phyloP scores from a whole-genome alignment of 495 filamentous ascomycete species.

The Schizothecium vesticola region DNA sequence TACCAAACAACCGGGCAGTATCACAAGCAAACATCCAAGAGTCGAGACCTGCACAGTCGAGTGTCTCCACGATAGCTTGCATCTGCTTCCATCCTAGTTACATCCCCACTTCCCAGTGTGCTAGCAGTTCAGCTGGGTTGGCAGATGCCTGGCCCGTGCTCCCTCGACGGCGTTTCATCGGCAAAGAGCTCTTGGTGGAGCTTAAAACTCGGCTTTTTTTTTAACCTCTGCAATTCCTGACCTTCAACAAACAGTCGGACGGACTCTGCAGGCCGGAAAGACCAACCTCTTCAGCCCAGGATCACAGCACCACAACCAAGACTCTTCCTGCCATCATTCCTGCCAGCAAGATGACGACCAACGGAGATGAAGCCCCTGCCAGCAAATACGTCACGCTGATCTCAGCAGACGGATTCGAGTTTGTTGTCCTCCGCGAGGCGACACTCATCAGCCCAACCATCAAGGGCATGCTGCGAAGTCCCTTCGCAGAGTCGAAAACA shows the following conservation, averaged over 20 bases:
- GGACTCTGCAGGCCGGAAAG: background rate
- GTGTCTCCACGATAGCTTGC: background rate
- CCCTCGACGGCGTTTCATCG: background rate
- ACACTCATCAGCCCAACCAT: conserved; percentile 72
- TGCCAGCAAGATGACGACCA: conserved; percentile 5
- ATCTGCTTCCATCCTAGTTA: background rate
- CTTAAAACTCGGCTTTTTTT: background rate
- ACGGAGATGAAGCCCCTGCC: conserved; percentile 5
- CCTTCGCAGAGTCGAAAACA: conserved; percentile 62
- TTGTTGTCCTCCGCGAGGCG: conserved; percentile 72
- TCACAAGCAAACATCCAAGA: background rate
- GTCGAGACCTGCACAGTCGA: background rate
- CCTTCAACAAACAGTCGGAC: background rate
- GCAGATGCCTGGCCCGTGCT: background rate
- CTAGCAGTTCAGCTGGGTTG: background rate
- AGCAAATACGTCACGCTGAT: conserved; percentile 78
- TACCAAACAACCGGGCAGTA: background rate
- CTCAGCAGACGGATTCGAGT: conserved; percentile 84
- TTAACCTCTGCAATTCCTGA: background rate
- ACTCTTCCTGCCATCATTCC: background rate
- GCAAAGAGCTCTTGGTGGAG: background rate
- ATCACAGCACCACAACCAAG: background rate
- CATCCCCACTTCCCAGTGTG: background rate
- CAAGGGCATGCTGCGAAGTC: conserved; percentile 79
- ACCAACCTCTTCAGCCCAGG: background rate